Evolutionary conservation across 768 basidiomycete species (phyloP).

Genomic region (Exsudoporus frostii): DNA sequence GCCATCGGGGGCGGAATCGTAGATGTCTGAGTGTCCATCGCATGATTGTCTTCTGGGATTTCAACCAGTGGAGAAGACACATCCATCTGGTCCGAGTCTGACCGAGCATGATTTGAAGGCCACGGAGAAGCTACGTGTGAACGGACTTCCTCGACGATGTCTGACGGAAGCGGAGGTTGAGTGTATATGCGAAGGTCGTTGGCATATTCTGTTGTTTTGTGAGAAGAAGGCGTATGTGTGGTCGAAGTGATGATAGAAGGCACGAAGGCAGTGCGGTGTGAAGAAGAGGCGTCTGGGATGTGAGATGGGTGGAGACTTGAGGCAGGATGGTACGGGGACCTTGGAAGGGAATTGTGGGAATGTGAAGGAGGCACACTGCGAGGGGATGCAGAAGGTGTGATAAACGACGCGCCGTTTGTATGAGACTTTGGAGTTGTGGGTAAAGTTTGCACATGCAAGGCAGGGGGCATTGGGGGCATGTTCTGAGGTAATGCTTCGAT

Average conservation of each 20-base stretch:
- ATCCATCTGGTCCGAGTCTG: conserved; percentile 51
- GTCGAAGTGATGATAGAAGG: conserved; percentile 35
- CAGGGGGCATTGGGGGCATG: conserved; percentile 59
- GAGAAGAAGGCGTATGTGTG: conserved; percentile 29
- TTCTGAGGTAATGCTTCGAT: conserved; percentile 71
- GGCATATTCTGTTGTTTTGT: conserved; percentile 35
- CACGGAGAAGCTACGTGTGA: conserved; percentile 23
- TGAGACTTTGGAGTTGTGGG: conserved; percentile 37
- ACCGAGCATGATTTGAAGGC: conserved; percentile 29
- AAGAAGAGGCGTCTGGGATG: conserved; percentile 47
- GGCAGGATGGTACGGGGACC: conserved; percentile 37
- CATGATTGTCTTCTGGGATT: conserved; percentile 36
- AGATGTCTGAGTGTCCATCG: conserved; percentile 50
- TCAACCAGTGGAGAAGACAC: conserved; percentile 49
- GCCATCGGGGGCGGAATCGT: conserved; percentile 43
- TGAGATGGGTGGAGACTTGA: conserved; percentile 37
- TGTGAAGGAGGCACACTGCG: conserved; percentile 48
- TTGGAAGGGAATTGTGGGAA: conserved; percentile 42
- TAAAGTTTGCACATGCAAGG: conserved; percentile 41
- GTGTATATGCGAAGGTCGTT: conserved; percentile 34
- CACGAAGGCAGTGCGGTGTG: conserved; percentile 54
- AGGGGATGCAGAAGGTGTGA: conserved; percentile 40
- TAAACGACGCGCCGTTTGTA: conserved; percentile 35
- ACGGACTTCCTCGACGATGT: conserved; percentile 30
- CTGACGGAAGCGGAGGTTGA: conserved; percentile 32